Evolutionary conservation across 1,284 basidiomycete species (phyloP).

Genomic region (Sporisorium exsertum): DNA sequence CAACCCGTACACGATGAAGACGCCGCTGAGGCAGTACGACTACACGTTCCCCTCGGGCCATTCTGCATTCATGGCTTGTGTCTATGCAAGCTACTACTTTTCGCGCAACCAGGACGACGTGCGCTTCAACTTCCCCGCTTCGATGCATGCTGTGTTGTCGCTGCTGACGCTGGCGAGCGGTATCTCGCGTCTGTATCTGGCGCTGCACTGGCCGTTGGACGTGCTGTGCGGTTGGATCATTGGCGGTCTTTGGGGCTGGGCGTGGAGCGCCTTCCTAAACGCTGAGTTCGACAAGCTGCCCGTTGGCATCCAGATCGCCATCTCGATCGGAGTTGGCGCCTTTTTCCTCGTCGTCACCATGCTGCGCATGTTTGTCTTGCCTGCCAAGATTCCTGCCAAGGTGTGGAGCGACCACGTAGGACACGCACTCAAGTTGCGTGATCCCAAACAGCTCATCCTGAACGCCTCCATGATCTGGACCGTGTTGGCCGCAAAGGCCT

Average conservation of each 20-base stretch:
- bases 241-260: slow-evolving; percentile 30
- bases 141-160: slow-evolving; percentile 10
- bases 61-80: slow-evolving; percentile 31
- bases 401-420: slow-evolving; percentile 27
- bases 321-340: slow-evolving; percentile 13
- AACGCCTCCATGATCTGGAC: slow-evolving; percentile 30
- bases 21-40: slow-evolving; percentile 27
- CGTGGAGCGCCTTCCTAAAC: slow-evolving; percentile 17
- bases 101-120: slow-evolving; percentile 14
- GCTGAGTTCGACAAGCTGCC: slow-evolving; percentile 19
- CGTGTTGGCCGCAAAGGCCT: slow-evolving; percentile 12
- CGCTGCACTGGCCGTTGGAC: slow-evolving; percentile 30
- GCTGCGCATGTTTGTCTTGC: slow-evolving; percentile 23
- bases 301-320: slow-evolving; percentile 21
- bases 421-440: slow-evolving; percentile 21
- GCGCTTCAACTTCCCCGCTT: slow-evolving; percentile 15
- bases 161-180: slow-evolving; percentile 23
- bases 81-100: slow-evolving; percentile 29
- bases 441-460: slow-evolving; percentile 27
- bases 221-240: slow-evolving; percentile 27
- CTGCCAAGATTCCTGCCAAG: slow-evolving; percentile 26
- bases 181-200: slow-evolving; percentile 31
- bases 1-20: slow-evolving; percentile 25
- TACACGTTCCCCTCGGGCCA: slow-evolving; percentile 31
- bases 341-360: slow-evolving; percentile 25